These are phyloP conservation scores for Phaffia tasmanica DNA, from an alignment of 768 basidiomycete species.

Conservation along the genomic window DNA sequence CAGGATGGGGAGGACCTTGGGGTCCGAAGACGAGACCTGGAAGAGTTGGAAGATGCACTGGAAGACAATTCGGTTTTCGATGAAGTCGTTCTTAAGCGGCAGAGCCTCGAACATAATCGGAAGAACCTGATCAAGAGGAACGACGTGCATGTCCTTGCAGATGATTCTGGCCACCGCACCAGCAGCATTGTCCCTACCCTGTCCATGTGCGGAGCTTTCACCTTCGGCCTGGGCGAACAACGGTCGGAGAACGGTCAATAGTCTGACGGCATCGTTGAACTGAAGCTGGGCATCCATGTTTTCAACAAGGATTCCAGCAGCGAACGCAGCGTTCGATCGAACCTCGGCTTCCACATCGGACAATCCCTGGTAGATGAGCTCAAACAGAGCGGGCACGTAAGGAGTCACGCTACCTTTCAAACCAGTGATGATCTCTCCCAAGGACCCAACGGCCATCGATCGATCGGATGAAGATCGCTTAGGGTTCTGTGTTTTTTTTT, in stretches of 20 bases:
- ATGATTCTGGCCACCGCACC: conserved; percentile 86
- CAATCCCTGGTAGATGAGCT: conserved; percentile 73
- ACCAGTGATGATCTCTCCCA: conserved; percentile 90
- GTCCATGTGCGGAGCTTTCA: conserved; percentile 55
- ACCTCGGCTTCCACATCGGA: conserved; percentile 82
- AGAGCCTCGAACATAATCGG: conserved; percentile 70
- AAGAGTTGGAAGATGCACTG: conserved; percentile 79
- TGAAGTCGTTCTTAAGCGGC: conserved; percentile 73
- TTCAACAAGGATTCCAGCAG: conserved; percentile 79
- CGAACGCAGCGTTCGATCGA: conserved; percentile 91
- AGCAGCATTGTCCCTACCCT: conserved; percentile 92
- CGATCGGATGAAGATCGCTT: conserved; percentile 79
- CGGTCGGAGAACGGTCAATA: conserved; percentile 69
- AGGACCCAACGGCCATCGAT: conserved; percentile 80
- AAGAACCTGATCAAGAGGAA: conserved; percentile 84
- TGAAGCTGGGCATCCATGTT: conserved; percentile 49
- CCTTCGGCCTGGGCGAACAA: conserved; percentile 52
- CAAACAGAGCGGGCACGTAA: conserved; percentile 64
- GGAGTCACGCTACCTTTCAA: conserved; percentile 77
- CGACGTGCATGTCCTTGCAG: conserved; percentile 57
- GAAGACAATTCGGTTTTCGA: conserved; percentile 85
- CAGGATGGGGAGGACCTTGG: conserved; percentile 46
- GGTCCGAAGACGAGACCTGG: conserved; percentile 50
- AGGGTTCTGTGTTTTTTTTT: conserved; percentile 44
- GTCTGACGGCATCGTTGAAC: conserved; percentile 52